Conservation (phyloP, 2,329 filamentous ascomycete species). For the Apiospora pterosperma region DNA sequence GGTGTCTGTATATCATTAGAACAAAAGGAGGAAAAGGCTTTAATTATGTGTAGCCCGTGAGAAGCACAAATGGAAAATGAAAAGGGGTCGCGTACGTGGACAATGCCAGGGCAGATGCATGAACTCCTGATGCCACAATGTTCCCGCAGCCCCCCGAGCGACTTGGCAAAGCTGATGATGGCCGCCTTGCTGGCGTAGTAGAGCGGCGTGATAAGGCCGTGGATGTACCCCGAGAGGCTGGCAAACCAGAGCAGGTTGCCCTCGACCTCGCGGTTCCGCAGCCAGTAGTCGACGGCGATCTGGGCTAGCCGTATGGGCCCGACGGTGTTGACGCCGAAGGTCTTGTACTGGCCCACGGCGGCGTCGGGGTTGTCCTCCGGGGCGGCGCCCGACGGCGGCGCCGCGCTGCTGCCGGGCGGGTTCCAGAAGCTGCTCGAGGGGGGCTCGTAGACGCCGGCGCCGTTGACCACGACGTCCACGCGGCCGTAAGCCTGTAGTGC, state of each 20-base stretch:
- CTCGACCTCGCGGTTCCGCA: conserved; percentile 16
- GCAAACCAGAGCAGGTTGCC: conserved; percentile 25
- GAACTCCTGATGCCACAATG: conserved; percentile 29
- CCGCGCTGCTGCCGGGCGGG: conserved; percentile 15
- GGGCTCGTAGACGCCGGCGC: conserved; percentile 17
- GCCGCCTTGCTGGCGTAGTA: conserved; percentile 28
- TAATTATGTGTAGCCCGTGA: not conserved
- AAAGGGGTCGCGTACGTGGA: conserved; percentile 19
- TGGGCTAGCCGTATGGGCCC: conserved; percentile 20
- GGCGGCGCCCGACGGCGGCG: not conserved
- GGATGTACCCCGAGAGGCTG: conserved; percentile 26
- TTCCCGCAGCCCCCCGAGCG: conserved; percentile 25
- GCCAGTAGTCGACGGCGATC: conserved; percentile 26
- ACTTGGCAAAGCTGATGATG: conserved; percentile 17
- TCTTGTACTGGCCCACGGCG: conserved; percentile 14
- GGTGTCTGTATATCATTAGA: not conserved
- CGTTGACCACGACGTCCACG: conserved; percentile 15
- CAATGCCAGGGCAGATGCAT: conserved; percentile 31
- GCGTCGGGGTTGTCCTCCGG: conserved; percentile 14
- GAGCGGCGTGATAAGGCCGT: conserved; percentile 24
- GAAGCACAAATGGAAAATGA: not conserved
- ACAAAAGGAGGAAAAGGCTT: no score
- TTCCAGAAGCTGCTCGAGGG: conserved; percentile 20
- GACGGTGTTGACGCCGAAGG: conserved; percentile 17
- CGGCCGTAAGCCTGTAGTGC: conserved; percentile 14